These are phyloP conservation scores for Nadsonia commutata DNA, from an alignment of 1,139 yeast genomes.

Conservation along the genomic window DNA sequence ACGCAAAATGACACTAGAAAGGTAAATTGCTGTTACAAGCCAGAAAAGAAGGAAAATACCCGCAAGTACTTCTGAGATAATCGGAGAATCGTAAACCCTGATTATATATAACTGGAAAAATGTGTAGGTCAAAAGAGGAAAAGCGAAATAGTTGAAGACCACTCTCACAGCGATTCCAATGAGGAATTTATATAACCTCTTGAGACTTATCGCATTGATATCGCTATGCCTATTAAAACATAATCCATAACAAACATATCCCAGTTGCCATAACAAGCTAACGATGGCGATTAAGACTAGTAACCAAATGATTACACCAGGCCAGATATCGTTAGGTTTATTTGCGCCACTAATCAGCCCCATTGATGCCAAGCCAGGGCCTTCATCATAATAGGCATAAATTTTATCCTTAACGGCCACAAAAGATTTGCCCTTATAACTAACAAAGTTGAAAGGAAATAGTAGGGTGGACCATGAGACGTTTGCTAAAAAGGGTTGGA, in stretches of 20 bases:
- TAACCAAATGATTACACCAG: conserved; percentile 22
- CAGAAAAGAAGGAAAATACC: conserved; percentile 17
- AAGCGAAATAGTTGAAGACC: conserved; percentile 15
- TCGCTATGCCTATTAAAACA: conserved; percentile 4
- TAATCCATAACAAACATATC: conserved; percentile 5
- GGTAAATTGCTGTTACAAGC: conserved; percentile 14
- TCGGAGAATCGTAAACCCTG: conserved; percentile 10
- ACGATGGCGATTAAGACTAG: conserved; percentile 13
- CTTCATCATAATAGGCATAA: conserved; percentile 5
- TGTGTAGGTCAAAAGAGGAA: conserved; percentile 20
- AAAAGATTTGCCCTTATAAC: conserved; percentile 4
- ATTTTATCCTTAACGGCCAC: neutral
- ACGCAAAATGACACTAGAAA: conserved; percentile 11
- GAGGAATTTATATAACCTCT: conserved; percentile 12
- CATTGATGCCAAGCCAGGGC: conserved; percentile 18
- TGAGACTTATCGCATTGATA: conserved; percentile 3
- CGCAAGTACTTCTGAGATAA: conserved; percentile 19
- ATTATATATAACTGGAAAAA: conserved; percentile 21
- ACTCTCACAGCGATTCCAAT: conserved; percentile 18
- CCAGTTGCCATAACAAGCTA: conserved; percentile 4
- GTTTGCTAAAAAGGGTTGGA: conserved; percentile 37
- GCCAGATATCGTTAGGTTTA: conserved; percentile 20
- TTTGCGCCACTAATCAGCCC: conserved; percentile 16
- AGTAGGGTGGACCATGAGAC: conserved; percentile 27
- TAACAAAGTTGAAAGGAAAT: conserved; percentile 17